Evolutionary conservation across 805 yeast genomes (phyloP).

Genomic region (Sugiyamaella smithiae): DNA sequence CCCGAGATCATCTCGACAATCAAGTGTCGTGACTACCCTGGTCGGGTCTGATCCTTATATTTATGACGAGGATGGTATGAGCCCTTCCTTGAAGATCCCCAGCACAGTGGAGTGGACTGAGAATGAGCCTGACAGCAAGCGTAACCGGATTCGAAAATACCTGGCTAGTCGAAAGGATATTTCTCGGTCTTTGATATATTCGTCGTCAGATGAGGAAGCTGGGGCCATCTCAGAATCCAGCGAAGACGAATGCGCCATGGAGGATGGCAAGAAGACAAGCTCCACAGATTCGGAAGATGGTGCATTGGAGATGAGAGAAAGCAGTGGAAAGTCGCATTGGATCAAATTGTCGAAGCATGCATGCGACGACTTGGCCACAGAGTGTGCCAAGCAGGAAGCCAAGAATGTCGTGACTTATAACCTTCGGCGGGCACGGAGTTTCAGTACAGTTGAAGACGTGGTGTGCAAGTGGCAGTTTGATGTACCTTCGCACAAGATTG

Average conservation of each 20-base stretch:
- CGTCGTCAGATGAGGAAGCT: slow-evolving; percentile 11
- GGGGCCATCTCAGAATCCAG: slow-evolving; percentile 9
- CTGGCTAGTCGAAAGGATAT: neutral
- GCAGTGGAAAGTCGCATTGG: neutral
- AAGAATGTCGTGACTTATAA: slow-evolving; percentile 7
- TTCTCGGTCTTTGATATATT: slow-evolving; percentile 4
- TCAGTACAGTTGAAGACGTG: slow-evolving; percentile 16
- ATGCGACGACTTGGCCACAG: neutral
- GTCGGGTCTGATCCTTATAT: slow-evolving; percentile 10
- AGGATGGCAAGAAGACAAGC: neutral
- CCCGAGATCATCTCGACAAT: neutral
- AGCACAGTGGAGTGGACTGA: neutral
- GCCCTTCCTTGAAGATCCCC: neutral
- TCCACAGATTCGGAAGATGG: neutral
- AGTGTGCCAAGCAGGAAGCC: neutral
- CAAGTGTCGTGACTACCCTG: slow-evolving; percentile 11
- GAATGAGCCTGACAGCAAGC: neutral
- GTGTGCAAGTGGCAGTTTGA: slow-evolving; percentile 14
- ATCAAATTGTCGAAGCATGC: neutral
- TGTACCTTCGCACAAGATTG: slow-evolving; percentile 5
- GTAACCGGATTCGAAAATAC: neutral
- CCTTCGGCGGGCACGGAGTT: slow-evolving; percentile 20
- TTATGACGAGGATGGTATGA: slow-evolving; percentile 11
- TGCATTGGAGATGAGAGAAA: neutral
- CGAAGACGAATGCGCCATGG: slow-evolving; percentile 10